phyloP scores from a whole-genome alignment of 495 filamentous ascomycete genomes.

The Tricharina praecox region DNA sequence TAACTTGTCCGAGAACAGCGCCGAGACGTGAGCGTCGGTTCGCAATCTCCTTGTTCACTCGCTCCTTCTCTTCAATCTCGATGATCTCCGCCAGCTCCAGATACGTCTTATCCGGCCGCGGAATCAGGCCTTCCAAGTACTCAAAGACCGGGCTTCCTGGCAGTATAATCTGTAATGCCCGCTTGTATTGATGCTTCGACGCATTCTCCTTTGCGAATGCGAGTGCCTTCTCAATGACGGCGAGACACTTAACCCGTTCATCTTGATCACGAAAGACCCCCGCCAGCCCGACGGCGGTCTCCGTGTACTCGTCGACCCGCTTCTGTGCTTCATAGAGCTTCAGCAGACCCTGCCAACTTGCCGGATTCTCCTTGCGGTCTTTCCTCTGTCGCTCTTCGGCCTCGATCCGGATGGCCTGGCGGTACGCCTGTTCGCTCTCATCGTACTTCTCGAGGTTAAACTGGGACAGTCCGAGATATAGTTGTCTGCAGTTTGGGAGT shows the following conservation, averaged over 20 bases:
- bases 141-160: conserved; percentile 62
- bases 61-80: conserved; percentile 74
- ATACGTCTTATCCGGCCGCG: conserved; percentile 66
- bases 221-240: conserved; percentile 64
- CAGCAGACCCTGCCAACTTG: conserved; percentile 84
- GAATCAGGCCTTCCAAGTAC: conserved; percentile 70
- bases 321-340: conserved; percentile 65
- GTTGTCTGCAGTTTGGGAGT: conserved; percentile 34
- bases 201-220: conserved; percentile 53
- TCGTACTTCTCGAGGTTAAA: conserved; percentile 55
- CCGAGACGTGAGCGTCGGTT: conserved; percentile 78
- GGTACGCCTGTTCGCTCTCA: conserved; percentile 58
- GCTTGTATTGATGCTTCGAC: conserved; percentile 38
- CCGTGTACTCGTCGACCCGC: conserved; percentile 56
- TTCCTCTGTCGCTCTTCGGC: conserved; percentile 36
- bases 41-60: conserved; percentile 78
- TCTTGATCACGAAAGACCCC: conserved; percentile 50
- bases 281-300: conserved; percentile 54
- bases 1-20: conserved; percentile 65
- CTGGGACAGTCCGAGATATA: conserved; percentile 65
- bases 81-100: conserved; percentile 66
- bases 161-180: conserved; percentile 55
- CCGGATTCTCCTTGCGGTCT: conserved; percentile 34
- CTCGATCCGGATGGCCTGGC: conserved; percentile 46
- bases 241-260: conserved; percentile 55